Evolutionary conservation across 73 alveolate species (phyloP), one percentile per base, ranked within the genome.

Genomic region (Paramecium sonneborni): DNA sequence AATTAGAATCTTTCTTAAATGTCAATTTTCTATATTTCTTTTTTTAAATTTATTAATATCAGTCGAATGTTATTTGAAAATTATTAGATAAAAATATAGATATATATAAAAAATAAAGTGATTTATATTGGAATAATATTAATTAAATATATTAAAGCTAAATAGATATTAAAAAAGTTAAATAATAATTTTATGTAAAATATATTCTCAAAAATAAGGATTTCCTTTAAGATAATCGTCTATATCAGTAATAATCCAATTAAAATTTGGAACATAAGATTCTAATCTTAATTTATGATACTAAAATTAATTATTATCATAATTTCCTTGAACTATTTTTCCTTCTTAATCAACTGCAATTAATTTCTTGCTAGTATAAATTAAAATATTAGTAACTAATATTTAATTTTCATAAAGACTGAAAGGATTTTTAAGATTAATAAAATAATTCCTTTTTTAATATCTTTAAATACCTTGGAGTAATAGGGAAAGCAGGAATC

Each of bases 241-340:
- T 10, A 79, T 79, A 44, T 79, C 90, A 8, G 90, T 79, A 24
- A 79, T 79, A 15, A 79, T 48, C 90, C 90, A 79, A 79, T 79
- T 46, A 24, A 41, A 43, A 79, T 79, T 79, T 39, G 90, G 90
- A 14, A 41, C 74, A 79, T 79, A 79, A 23, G 90, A 43, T 46
- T 79, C 90, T 43, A 79, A 79, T 44, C 90, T 79, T 46, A 39
- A 79, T 44, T 39, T 39, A 43, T 79, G 90, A 39, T 79, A 26
- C 15, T 38, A 46, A 21, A 8, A 74, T 74, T 74, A 23, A 24
- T 26, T 38, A 10, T 21, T 26, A 46, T 79, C 90, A 24, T 6
- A 21, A 38, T 39, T 30, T 20, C 90, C 90, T 15, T 79, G 35
- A 38, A 20, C 55, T 20, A 79, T 24, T 79, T 43, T 44, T 10